Evolutionary conservation across 805 yeast genomes (phyloP), one percentile per base, ranked within the genome.

Genomic region (Myxozyma kluyveri): DNA sequence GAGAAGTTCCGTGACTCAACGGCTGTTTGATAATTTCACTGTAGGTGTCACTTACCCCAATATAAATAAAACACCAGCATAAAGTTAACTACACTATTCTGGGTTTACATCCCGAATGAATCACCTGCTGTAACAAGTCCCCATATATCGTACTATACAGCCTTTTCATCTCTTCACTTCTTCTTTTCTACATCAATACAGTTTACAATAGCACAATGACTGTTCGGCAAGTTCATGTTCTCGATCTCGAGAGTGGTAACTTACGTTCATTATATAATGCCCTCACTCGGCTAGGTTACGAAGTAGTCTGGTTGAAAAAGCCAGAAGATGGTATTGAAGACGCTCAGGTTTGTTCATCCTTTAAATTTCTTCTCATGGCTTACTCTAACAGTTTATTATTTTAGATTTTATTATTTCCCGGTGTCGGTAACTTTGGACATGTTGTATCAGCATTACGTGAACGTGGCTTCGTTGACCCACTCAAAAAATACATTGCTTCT

Each of bases 381-480:
- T 29, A 5, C n/a, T n/a, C n/a, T n/a, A n/a, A n/a, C n/a, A n/a
- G n/a, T n/a, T n/a, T n/a, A n/a, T n/a, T n/a, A n/a, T 19, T n/a
- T 3, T 37, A 56, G 49, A 75, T 74, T 62, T 73, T 93, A 56
- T 77, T 93, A 53, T 76, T 93, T 22, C 99, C 99, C 5, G 99
- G 99, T 24, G 99, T 93, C 17, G 99, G 99, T 10, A 91, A 89
- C 67, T 95, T 81, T 68, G 99, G 96, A 41, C 98, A 93, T 67
- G 90, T 91, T 67, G 89, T 90, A 55, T 80, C 79, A 47, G 81
- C 85, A 61, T 69, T 93, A 42, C 75, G 74, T 42, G 72, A 73
- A 3, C 76, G 85, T 52, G 79, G 82, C 0, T 81, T 91, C 54
- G 80, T 75, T 12, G 77, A 72, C 33, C 95, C 95, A 0, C 71